Evolutionary conservation across 768 basidiomycete genomes (phyloP), one percentile per base, ranked within the genome.

Genomic region (Candolleomyces efflorescens): DNA sequence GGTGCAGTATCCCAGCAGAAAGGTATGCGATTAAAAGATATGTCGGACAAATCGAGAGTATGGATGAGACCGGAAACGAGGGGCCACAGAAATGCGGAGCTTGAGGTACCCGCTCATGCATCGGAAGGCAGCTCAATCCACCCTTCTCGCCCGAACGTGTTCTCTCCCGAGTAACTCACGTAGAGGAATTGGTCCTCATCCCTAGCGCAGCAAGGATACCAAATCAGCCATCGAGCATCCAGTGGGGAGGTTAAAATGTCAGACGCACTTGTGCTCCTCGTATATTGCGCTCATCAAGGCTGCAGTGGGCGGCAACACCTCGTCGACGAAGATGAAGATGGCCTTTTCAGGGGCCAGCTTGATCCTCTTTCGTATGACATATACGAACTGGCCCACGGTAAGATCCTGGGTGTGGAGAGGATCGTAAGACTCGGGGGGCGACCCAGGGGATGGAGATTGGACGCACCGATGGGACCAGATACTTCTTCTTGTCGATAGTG

Each of bases 401-500:
- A 97, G 77, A 75, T 98, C 94, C 94, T 98, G 63, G 26, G 36
- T 51, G 49, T 17, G 17, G 12, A n/a, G 18, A 53, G 43, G 26
- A 27, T 53, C 5, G 37, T 27, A 23, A 23, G 39, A 50, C 59
- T 45, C n/a, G 37, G 13, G 39, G 27, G 32, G 11, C 32, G 32
- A 32, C 32, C 32, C 23, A 38, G 37, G 32, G 15, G 36, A 38
- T 22, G 36, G 23, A n/a, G 43, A 24, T 45, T 38, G 1, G 50
- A 72, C 90, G 67, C 67, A 96, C 96, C 55, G 94, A 95, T 45
- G 97, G 97, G 10, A 99, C 97, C 54, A 99, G 82, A 66, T 99
- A 99, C 81, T 99, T 99, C 94, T 99, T 98, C 91, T 99, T 99
- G 82, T 99, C 97, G 71, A 99, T 98, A 26, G 94, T 95, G 0